These are phyloP conservation scores for Yamadazyma taylorii DNA, from an alignment of 1,139 yeast genomes.

Conservation along the genomic window DNA sequence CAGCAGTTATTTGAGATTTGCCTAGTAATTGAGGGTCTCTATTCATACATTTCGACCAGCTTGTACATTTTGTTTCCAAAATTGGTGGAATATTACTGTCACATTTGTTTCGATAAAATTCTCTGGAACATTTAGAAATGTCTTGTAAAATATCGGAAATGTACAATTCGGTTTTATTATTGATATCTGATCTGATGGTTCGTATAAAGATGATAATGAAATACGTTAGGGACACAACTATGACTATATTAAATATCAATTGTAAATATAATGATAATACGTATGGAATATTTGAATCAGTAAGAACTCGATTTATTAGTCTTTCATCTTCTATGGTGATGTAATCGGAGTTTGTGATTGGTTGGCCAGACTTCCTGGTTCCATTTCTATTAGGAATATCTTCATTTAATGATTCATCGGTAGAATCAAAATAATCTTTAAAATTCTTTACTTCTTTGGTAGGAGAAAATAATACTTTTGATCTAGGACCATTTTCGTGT, in stretches of 20 bases:
- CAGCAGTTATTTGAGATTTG: conserved; percentile 74
- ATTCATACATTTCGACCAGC: conserved; percentile 85
- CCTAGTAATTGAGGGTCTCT: conserved; percentile 82
- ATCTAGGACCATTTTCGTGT: conserved; percentile 4
- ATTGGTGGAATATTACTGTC: conserved; percentile 60
- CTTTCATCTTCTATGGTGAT: conserved; percentile 6
- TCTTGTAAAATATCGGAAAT: conserved; percentile 62
- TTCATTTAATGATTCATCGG: conserved; percentile 11
- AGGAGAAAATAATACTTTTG: conserved; percentile 42
- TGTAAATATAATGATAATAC: conserved; percentile 73
- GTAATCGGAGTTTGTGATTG: neutral
- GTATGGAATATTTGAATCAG: conserved; percentile 48
- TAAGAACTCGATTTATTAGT: conserved; percentile 10
- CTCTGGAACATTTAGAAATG: conserved; percentile 67
- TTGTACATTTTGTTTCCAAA: conserved; percentile 65
- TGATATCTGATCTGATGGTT: conserved; percentile 70
- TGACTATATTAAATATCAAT: conserved; percentile 59
- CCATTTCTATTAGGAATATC: neutral
- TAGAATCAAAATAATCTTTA: conserved; percentile 20
- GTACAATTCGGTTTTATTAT: conserved; percentile 63
- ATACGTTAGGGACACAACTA: conserved; percentile 56
- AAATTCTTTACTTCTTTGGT: conserved; percentile 25
- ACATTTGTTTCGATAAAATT: conserved; percentile 75
- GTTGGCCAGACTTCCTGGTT: neutral
- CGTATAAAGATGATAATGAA: conserved; percentile 54